Evolutionary conservation across 352 stramenopile genomes (phyloP).

Genomic region (Globisporangium megalacanthum): DNA sequence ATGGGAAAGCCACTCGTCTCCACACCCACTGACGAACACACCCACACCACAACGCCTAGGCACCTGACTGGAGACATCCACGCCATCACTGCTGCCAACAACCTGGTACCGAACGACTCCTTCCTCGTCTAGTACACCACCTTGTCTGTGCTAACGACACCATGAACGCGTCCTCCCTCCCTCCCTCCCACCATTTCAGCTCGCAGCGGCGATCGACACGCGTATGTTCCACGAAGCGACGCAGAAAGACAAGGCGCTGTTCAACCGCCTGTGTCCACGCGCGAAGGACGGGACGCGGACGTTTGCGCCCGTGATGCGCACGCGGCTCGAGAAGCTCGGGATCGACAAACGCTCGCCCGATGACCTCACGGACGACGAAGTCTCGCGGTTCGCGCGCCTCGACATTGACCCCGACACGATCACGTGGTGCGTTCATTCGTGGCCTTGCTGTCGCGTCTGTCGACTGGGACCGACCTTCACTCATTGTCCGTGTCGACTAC

Average conservation of each 20-base stretch:
- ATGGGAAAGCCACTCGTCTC: too few relatives aligned
- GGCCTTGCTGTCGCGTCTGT: background rate
- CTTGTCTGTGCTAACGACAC: background rate
- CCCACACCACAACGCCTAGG: slow-evolving; percentile 21
- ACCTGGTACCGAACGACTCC: slow-evolving; percentile 57
- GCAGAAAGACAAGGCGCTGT: slow-evolving; percentile 78
- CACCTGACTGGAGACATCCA: slow-evolving; percentile 99
- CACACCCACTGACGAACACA: too few relatives aligned
- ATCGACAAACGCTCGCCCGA: slow-evolving; percentile 90
- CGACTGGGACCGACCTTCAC: too few relatives aligned
- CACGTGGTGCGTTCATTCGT: slow-evolving; percentile 31
- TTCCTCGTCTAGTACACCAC: background rate
- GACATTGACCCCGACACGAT: slow-evolving; percentile 95
- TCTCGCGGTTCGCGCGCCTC: slow-evolving; percentile 89
- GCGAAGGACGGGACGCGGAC: slow-evolving; percentile 77
- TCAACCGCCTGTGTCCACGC: slow-evolving; percentile 76
- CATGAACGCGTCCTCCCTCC: background rate
- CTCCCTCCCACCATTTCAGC: slow-evolving; percentile 16
- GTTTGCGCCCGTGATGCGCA: slow-evolving; percentile 92
- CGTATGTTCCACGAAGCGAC: slow-evolving; percentile 97
- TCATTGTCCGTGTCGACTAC: background rate
- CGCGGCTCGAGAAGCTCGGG: slow-evolving; percentile 93
- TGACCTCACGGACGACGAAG: slow-evolving; percentile 94
- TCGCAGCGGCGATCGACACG: slow-evolving; percentile 97
- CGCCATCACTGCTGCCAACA: slow-evolving; percentile 97